Evolutionary conservation across 768 basidiomycete species (phyloP).

Genomic region (Mycena leptocephala): DNA sequence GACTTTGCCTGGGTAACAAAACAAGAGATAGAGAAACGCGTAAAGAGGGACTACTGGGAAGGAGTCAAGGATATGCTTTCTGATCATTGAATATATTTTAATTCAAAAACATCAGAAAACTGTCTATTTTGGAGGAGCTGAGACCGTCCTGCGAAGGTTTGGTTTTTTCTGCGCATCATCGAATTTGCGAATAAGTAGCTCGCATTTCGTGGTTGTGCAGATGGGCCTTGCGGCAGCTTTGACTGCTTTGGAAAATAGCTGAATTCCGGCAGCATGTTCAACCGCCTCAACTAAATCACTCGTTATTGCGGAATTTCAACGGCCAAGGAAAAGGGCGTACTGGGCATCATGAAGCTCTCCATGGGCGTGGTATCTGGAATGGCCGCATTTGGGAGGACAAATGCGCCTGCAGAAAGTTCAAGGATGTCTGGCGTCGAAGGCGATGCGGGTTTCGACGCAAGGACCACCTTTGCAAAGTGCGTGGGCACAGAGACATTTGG

Average conservation of each 20-base stretch:
- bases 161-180: conserved; percentile 89
- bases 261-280: conserved; percentile 91
- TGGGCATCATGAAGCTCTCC: conserved; percentile 86
- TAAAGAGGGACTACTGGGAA: conserved; percentile 83
- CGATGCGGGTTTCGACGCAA: conserved; percentile 83
- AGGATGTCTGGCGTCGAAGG: conserved; percentile 78
- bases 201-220: conserved; percentile 91
- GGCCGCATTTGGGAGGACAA: conserved; percentile 94
- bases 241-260: conserved; percentile 87
- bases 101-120: conserved; percentile 31
- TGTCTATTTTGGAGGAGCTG: conserved; percentile 61
- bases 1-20: conserved; percentile 97
- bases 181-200: conserved; percentile 90
- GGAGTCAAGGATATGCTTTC: conserved; percentile 88
- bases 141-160: conserved; percentile 66
- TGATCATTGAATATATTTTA: conserved; percentile 62
- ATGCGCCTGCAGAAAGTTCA: conserved; percentile 92
- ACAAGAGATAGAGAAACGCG: conserved; percentile 84
- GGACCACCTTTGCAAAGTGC: conserved; percentile 97
- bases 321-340: conserved; percentile 58
- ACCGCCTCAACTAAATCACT: conserved; percentile 85
- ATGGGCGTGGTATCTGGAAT: conserved; percentile 91
- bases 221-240: conserved; percentile 87
- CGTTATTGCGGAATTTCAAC: not conserved
- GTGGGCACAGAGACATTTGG: conserved; percentile 96